Evolutionary conservation across 2,329 filamentous ascomycete species (phyloP), one percentile per base, ranked within the genome.

Genomic region (Aspergillus sp.): DNA sequence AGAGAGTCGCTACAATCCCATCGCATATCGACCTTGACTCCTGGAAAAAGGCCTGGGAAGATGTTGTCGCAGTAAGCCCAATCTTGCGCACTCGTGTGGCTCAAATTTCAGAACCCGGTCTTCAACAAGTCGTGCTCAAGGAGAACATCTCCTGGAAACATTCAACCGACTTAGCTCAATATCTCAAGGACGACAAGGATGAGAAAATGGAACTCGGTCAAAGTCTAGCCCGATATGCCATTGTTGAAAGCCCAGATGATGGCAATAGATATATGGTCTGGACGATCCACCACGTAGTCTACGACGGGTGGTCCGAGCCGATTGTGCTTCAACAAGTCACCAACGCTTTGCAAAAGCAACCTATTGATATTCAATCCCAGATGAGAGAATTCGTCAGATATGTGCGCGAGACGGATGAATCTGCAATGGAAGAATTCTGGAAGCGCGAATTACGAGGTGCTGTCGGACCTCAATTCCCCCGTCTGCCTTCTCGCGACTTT

Each of bases 201-300:
- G 59, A 71, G 51, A 62, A 61, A 49, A 71, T 75, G 70, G 62
- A 70, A 40, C 66, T 77, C 33, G 73, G 74, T 22, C 60, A 71
- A 51, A 62, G 63, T n/a, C 67, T 77, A 1, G 70, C 72, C 45
- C 69, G 73, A 33, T 74, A 73, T 55, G 69, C 70, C 5, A 70
- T 77, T 44, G 59, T 77, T 13, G 58, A 65, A 22, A 50, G 66
- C 33, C 22, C 44, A 15, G 60, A 54, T 7, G 61, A 68, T 17
- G 63, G 62, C 22, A 70, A 66, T 48, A 62, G 64, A 13, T 74
- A 79, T 56, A 76, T 83, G 60, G 71, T 82, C 22, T 79, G 79
- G 70, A 81, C 80, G 0, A 73, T 81, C 49, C 81, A 82, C 57
- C 80, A 83, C 58, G 79, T 77, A 12, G 69, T 82, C 5, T 82